A percentile compares a stretch with the other conserved stretches of the same genome.
phyloP scores from a whole-genome alignment of 495 filamentous ascomycete genomes.

The Haplographium delicatum region DNA sequence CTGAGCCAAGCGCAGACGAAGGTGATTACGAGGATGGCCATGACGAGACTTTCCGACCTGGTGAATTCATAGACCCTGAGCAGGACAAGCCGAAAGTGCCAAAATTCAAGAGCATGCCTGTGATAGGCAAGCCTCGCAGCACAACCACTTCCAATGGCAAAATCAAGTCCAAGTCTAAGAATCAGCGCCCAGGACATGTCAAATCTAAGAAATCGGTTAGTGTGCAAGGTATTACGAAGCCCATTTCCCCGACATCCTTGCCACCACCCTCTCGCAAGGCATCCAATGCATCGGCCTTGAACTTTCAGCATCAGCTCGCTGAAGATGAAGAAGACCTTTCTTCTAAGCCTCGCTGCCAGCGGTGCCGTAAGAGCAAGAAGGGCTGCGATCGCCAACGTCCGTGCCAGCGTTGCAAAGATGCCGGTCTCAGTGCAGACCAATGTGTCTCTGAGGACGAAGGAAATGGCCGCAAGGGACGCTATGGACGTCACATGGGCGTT shows the following conservation, averaged over 20 bases:
- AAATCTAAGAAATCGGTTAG: conserved; percentile 53
- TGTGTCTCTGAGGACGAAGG: conserved; percentile 97
- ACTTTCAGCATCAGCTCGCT: conserved; percentile 64
- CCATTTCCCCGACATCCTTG: conserved; percentile 66
- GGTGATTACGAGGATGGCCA: conserved; percentile 54
- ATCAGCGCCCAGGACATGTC: conserved; percentile 30
- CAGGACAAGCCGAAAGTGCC: conserved; percentile 33
- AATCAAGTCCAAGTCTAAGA: conserved; percentile 46
- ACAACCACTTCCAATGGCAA: conserved; percentile 28
- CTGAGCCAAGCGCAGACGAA: conserved; percentile 67
- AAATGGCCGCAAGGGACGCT: conserved; percentile 93
- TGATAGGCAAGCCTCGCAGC: conserved; percentile 24
- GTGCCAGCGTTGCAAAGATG: conserved; percentile 91
- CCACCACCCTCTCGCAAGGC: conserved; percentile 69
- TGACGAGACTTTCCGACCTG: conserved; percentile 23
- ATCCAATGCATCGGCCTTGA: conserved; percentile 62
- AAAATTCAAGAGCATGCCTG: conserved; percentile 20
- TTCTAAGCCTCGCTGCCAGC: conserved; percentile 93
- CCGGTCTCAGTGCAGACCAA: conserved; percentile 83
- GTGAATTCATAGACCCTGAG: conserved; percentile 26
- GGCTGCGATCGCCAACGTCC: conserved; percentile 95
- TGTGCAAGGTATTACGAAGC: conserved; percentile 36
- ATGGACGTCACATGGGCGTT: conserved; percentile 95
- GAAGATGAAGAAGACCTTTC: conserved; percentile 86
- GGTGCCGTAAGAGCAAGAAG: conserved; percentile 98